Evolutionary conservation across 2,329 filamentous ascomycete genomes (phyloP), one percentile per base, ranked within the genome.

Genomic region (Colletotrichum sublineola): DNA sequence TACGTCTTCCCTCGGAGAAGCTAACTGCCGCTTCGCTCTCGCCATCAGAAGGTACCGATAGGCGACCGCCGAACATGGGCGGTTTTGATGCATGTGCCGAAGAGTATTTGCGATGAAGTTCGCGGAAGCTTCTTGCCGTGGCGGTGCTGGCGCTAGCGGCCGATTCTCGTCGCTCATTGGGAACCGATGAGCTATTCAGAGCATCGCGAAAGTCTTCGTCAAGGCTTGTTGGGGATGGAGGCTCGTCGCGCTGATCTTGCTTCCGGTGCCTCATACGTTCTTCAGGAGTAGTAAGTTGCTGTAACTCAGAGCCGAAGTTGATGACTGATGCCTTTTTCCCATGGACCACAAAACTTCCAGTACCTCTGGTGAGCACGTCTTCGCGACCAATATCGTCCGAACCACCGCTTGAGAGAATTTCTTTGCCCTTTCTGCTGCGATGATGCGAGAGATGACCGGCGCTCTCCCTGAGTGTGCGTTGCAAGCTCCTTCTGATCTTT

Each of bases 271-370:
- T 89, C 53, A 94, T 83, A 48, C 92, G 90, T 77, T 95, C 93
- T 73, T 96, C 93, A 0, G 90, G 87, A 0, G 92, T 88, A 0
- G 92, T 88, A 82, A 95, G 90, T 71, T 89, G 92, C 77, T 96
- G 92, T 84, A 97, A 91, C 77, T 97, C 96, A n/a, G 92, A 91
- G 11, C 95, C 95, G 79, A 99, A 97, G n/a, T 94, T 97, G 76
- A 99, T 94, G 68, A 99, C 94, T 1, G 95, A 97, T 3, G 96
- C 96, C 82, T 99, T 98, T 85, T 98, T 99, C 73, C 96, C 96
- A 78, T 99, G 96, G 5, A 99, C 92, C 5, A 96, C 97, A 81
- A 99, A 99, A 77, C 94, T 97, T 6, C 94, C 94, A 15, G 93
- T 90, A 15, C 93, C 92, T 60, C 96, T 91, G 8, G 93, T 86